Evolutionary conservation across 192 early-diverging fungal species (phyloP), one percentile per base, ranked within the genome.

Genomic region (Mortierella hygrophila): DNA sequence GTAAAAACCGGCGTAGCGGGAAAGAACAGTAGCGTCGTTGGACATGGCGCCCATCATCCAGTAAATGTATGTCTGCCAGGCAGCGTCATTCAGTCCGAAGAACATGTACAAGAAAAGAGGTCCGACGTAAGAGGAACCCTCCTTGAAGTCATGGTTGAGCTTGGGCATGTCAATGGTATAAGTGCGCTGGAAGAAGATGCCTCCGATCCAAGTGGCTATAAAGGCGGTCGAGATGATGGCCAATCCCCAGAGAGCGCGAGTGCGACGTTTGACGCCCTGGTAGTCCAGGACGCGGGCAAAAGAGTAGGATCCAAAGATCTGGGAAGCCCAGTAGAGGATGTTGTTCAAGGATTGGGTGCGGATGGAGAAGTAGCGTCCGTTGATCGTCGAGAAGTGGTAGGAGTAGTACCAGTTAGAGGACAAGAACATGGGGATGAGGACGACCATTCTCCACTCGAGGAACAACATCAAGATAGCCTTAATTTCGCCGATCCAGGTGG

Each of bases 41-140:
- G 95, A 93, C 82, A 97, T 88, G 55, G 96, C 92, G 23, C 96
- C 97, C 83, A 98, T 94, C 40, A 98, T 79, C 96, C 96, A 98
- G 93, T 98, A 97, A 40, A 85, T 81, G 72, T 75, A 83, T 57
- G 87, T 88, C 90, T 98, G 97, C 91, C 94, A 97, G 76, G 97
- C 92, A 42, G 97, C 94, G 83, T 98, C 97, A 78, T 90, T 91
- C 7, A 95, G 46, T 49, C 97, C 97, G 85, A 94, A 97, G 71
- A 93, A 80, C 73, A 95, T 82, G 80, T 97, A 98, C 46, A 95
- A 81, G 79, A 96, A 86, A 49, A 95, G 89, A 4, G 93, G 89
- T 35, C 93, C 93, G 32, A 89, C 89, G 75, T 92, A 94, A 16
- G 75, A 75, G 4, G 75, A 70, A 44, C 81, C 74, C 63, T 92